Conservation (phyloP, 345 rosid genomes). For the Dipteronia sinensis region DNA sequence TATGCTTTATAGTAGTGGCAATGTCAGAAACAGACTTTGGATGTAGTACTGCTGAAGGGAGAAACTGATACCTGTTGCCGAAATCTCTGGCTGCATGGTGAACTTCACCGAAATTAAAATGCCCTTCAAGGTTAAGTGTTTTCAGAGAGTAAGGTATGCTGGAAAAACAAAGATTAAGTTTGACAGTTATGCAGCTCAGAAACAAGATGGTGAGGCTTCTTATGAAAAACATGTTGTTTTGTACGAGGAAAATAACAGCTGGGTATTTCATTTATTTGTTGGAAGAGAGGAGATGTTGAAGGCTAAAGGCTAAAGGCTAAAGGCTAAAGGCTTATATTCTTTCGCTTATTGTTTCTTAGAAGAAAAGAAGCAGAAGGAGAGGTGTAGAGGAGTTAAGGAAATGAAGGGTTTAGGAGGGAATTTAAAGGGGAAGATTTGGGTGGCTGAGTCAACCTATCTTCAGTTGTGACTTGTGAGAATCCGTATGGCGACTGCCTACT, state of each 20-base stretch:
- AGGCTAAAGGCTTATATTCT: conserved; percentile 32
- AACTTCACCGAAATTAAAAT: conserved; percentile 64
- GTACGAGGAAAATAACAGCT: conserved; percentile 40
- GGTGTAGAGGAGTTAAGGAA: conserved; percentile 44
- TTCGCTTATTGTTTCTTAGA: conserved; percentile 19
- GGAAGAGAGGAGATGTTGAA: conserved; percentile 29
- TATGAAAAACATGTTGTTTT: conserved; percentile 47
- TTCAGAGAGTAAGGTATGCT: conserved; percentile 60
- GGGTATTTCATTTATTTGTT: conserved; percentile 43
- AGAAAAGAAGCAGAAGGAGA: conserved; percentile 25
- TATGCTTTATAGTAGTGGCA: conserved; percentile 65
- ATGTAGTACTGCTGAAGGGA: conserved; percentile 76
- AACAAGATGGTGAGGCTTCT: conserved; percentile 63
- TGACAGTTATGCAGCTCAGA: conserved; percentile 61
- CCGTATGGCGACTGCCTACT: conserved; percentile 72
- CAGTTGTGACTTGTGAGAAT: conserved; percentile 48
- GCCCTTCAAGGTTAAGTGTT: conserved; percentile 67
- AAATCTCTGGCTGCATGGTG: conserved; percentile 83
- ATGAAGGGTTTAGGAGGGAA: conserved; percentile 41
- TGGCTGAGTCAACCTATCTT: conserved; percentile 63
- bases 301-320: conserved; percentile 27
- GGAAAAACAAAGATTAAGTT: conserved; percentile 61
- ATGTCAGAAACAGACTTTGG: conserved; percentile 84
- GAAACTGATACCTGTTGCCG: conserved; percentile 66
- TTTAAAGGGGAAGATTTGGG: conserved; percentile 55